Conservation (phyloP, 2,329 filamentous ascomycete species). For the Drechslerella coelobrocha region DNA sequence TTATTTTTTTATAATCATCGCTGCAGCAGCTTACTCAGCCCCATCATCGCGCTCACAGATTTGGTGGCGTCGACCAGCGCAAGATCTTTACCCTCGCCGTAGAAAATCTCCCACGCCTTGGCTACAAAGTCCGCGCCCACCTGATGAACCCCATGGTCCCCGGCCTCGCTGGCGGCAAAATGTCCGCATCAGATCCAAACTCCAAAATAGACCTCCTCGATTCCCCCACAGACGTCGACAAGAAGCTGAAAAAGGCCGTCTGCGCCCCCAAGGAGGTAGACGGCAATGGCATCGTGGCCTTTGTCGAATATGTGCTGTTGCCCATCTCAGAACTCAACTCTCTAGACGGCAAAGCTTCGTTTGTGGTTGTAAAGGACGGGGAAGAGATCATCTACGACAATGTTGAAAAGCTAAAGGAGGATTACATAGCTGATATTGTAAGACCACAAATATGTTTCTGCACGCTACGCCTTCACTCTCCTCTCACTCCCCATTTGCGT, state of each 20-base stretch:
- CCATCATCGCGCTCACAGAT: constrained; percentile 9
- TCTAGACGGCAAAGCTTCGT: constrained; percentile 59
- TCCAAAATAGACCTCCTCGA: constrained; percentile 96
- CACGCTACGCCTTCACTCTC: background rate
- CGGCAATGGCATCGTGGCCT: constrained; percentile 83
- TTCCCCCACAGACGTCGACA: constrained; percentile 72
- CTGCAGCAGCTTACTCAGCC: background rate
- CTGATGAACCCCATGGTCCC: constrained; percentile 89
- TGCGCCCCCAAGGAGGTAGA: constrained; percentile 77
- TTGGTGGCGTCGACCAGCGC: constrained; percentile 75
- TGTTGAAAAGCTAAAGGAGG: constrained; percentile 76
- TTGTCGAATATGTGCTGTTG: constrained; percentile 85
- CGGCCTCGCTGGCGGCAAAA: constrained; percentile 68
- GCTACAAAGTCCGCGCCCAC: constrained; percentile 78
- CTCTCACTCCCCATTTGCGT: too few species aligned
- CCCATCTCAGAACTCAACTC: constrained; percentile 72
- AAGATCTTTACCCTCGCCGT: constrained; percentile 88
- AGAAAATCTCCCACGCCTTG: constrained; percentile 83
- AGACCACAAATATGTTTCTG: constrained; percentile 53
- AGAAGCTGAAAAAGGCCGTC: constrained; percentile 86
- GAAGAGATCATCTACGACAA: constrained; percentile 67
- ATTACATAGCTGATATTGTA: constrained; percentile 80
- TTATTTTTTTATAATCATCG: background rate
- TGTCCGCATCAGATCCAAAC: constrained; percentile 62
- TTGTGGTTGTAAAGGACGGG: constrained; percentile 53